Evolutionary conservation across 2,329 filamentous ascomycete genomes (phyloP), one percentile per base, ranked within the genome.

Genomic region (Mycogone perniciosa): DNA sequence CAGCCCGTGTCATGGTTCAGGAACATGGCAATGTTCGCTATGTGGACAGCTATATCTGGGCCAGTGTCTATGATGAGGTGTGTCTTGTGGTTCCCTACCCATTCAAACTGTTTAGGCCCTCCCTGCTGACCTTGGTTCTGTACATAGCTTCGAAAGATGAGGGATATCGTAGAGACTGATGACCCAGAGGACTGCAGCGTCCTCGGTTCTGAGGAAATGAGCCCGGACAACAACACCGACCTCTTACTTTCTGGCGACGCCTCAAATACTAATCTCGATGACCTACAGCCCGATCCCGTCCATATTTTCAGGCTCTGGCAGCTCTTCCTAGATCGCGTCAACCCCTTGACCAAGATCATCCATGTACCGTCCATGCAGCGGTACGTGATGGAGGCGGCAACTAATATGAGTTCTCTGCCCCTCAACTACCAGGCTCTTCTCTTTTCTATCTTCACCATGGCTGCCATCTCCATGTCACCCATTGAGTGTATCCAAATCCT

Each of bases 251-350:
- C 63, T 5, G 68, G 70, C 31, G 71, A 74, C 47, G 61, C 70
- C 31, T 65, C 68, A 1, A 62, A 66, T 5, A 61, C 65, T 27
- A 71, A 65, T 41, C 58, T 71, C 10, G 72, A 76, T 47, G 72
- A 76, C 10, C 68, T 86, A 62, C 83, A 86, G 57, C 87, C 88
- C 0, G 72, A 80, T 4, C 77, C 82, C 0, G 75, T 80, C 9
- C 81, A 88, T 33, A 79, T 87, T 29, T 83, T 88, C 59, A 76
- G 77, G 46, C 74, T 92, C 5, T 92, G 88, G 88, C 84, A 89
- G 62, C 72, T 81, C 7, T 90, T 85, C 57, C 70, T 89, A 5
- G 82, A 88, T 44, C 83, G 88, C 54, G 82, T 91, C 50, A 86
- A 91, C 59, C 86, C 87, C 0, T 64, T 89, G 42, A 80, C 82